These are phyloP conservation scores for Chaetomiaceae sp. DNA, from an alignment of 2,329 filamentous ascomycete genomes.

Conservation along the genomic window DNA sequence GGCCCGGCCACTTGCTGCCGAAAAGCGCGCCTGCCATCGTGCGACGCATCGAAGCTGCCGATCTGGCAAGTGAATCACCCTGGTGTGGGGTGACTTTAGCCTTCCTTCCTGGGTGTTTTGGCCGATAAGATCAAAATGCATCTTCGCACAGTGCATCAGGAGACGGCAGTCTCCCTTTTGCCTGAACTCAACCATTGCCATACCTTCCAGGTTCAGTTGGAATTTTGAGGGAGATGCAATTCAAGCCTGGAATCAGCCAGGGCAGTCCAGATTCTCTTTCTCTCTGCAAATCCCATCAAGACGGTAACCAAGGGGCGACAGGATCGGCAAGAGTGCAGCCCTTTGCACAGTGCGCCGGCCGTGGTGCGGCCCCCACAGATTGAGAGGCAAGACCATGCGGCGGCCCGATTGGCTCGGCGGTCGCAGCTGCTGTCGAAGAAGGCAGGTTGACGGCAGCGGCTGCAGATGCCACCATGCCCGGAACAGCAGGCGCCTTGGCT, in stretches of 20 bases:
- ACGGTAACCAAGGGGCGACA: too few relatives aligned
- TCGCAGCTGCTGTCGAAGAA: conserved; percentile 1
- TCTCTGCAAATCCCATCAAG: too few relatives aligned
- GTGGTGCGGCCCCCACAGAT: background rate
- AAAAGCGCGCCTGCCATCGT: background rate
- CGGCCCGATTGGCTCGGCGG: background rate
- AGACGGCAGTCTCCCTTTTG: background rate
- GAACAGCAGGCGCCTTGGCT: conserved; percentile 19
- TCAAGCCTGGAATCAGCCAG: too few relatives aligned
- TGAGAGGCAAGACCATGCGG: background rate
- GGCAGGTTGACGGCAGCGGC: conserved; percentile 12
- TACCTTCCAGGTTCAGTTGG: too few relatives aligned
- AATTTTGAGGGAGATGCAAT: too few relatives aligned
- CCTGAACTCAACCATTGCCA: background rate
- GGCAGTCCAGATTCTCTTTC: too few relatives aligned
- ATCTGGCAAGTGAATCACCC: conserved; percentile 6
- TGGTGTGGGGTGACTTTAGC: conserved; percentile 4
- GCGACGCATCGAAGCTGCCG: conserved; percentile 8
- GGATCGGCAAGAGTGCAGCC: too few relatives aligned
- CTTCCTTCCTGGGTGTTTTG: background rate
- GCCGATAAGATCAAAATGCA: background rate
- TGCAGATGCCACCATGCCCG: conserved; percentile 18
- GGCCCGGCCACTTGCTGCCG: background rate
- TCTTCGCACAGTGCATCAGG: conserved; percentile 2
- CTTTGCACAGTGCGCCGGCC: background rate